These are phyloP conservation scores for Coprinopsis sp. DNA, from an alignment of 768 basidiomycete genomes.

Conservation along the genomic window DNA sequence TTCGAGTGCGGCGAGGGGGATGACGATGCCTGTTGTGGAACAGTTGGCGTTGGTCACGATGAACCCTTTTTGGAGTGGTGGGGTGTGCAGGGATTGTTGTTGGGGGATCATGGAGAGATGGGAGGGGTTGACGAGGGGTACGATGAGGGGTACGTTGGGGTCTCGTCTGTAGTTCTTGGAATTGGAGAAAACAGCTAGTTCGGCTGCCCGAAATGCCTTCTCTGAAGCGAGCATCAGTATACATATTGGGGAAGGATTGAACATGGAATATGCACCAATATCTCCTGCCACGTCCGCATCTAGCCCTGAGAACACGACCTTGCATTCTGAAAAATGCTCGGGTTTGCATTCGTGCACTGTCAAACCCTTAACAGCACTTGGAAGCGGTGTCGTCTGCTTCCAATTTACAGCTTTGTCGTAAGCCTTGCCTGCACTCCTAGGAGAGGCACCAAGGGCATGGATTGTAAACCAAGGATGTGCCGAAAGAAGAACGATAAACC, in stretches of 20 bases:
- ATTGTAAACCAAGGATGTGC: slow-evolving; percentile 88
- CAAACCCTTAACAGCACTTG: slow-evolving; percentile 53
- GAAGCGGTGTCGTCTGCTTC: slow-evolving; percentile 85
- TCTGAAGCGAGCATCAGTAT: slow-evolving; percentile 52
- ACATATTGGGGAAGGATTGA: slow-evolving; percentile 1
- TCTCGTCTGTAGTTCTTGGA: slow-evolving; percentile 95
- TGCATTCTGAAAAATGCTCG: slow-evolving; percentile 73
- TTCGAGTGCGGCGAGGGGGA: slow-evolving; percentile 89
- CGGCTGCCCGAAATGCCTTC: slow-evolving; percentile 76
- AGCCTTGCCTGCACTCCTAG: slow-evolving; percentile 78
- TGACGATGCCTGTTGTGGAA: slow-evolving; percentile 88
- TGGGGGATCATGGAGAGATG: slow-evolving; percentile 83
- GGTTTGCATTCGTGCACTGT: slow-evolving; percentile 75
- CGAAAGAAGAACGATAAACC: slow-evolving; percentile 86
- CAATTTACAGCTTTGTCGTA: slow-evolving; percentile 75
- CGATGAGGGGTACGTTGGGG: slow-evolving; percentile 89
- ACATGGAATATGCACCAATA: slow-evolving; percentile 57
- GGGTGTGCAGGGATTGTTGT: slow-evolving; percentile 67
- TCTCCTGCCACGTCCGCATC: slow-evolving; percentile 94
- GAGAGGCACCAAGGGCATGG: slow-evolving; percentile 83
- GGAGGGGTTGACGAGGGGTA: slow-evolving; percentile 88
- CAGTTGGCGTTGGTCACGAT: slow-evolving; percentile 99
- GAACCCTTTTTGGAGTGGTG: slow-evolving; percentile 76
- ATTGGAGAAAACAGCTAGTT: slow-evolving; percentile 93
- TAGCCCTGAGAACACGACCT: slow-evolving; percentile 90